Conservation (phyloP, 257 asterid species). For the Agastache rugosa region DNA sequence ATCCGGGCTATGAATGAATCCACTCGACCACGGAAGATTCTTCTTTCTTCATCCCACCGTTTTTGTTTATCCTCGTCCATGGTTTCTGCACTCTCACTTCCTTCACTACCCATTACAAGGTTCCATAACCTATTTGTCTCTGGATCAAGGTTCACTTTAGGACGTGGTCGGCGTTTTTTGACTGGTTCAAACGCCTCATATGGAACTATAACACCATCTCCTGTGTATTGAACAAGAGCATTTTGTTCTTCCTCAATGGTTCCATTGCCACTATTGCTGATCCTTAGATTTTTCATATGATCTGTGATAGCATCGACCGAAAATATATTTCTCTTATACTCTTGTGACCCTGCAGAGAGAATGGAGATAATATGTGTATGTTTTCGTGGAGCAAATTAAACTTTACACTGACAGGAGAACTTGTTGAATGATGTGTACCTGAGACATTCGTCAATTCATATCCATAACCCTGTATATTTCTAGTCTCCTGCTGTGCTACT, state of each 20-base stretch:
- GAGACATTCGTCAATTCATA: conserved; percentile 43
- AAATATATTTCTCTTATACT: conserved; percentile 25
- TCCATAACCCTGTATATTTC: conserved; percentile 35
- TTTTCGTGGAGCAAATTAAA: conserved; percentile 27
- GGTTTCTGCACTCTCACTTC: conserved; percentile 55
- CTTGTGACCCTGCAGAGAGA: conserved; percentile 58
- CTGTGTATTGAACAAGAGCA: conserved; percentile 71
- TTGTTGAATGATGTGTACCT: conserved; percentile 49
- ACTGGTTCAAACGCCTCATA: conserved; percentile 52
- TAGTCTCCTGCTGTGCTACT: conserved; percentile 40
- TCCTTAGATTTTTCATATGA: conserved; percentile 47
- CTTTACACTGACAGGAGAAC: conserved; percentile 21
- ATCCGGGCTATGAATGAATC: conserved; percentile 84
- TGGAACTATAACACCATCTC: conserved; percentile 61
- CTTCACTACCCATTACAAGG: conserved; percentile 76
- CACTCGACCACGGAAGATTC: conserved; percentile 72
- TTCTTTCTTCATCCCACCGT: conserved; percentile 84
- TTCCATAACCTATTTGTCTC: conserved; percentile 82
- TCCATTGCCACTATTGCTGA: conserved; percentile 42
- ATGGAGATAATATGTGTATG: conserved; percentile 12
- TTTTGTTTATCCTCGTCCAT: conserved; percentile 59
- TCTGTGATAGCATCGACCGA: conserved; percentile 50
- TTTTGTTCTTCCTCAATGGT: conserved; percentile 39
- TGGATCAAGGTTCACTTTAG: conserved; percentile 88
- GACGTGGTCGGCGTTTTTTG: conserved; percentile 66